These are phyloP conservation scores for Candida peoriensis DNA, from an alignment of 805 yeast species.

Conservation along the genomic window DNA sequence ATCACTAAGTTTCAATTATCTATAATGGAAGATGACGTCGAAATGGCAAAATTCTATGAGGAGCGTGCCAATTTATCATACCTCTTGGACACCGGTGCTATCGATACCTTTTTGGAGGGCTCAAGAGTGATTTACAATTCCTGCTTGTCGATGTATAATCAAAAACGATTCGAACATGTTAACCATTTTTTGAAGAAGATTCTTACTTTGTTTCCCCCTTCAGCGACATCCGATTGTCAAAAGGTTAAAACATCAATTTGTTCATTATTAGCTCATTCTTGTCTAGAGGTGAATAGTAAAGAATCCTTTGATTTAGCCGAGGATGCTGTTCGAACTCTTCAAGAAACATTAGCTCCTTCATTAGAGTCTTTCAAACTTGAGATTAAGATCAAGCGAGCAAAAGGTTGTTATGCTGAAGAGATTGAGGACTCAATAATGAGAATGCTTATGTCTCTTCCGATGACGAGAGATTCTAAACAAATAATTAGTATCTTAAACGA, in stretches of 20 bases:
- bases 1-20: constrained; percentile 29
- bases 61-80: constrained; percentile 23
- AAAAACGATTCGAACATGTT: constrained; percentile 6
- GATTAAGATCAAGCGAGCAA: constrained; percentile 19
- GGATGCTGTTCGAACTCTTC: constrained; percentile 20
- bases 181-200: constrained; percentile 16
- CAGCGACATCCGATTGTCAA: constrained; percentile 13
- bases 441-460: constrained; percentile 29
- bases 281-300: constrained; percentile 19
- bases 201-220: constrained; percentile 9
- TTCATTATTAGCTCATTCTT: constrained; percentile 23
- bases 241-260: constrained; percentile 22
- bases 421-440: constrained; percentile 31
- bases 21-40: constrained; percentile 27
- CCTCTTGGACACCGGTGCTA: constrained; percentile 13
- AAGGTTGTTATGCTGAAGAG: constrained; percentile 7
- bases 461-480: constrained; percentile 18
- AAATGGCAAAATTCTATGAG: constrained; percentile 31
- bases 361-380: constrained; percentile 28
- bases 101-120: constrained; percentile 23
- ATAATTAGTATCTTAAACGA: constrained; percentile 26
- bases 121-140: constrained; percentile 31
- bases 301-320: constrained; percentile 19
- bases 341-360: constrained; percentile 23
- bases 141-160: constrained; percentile 18